These are phyloP conservation scores for Pseudopyrenochaeta lycopersici DNA, from an alignment of 2,329 filamentous ascomycete species.

Conservation along the genomic window DNA sequence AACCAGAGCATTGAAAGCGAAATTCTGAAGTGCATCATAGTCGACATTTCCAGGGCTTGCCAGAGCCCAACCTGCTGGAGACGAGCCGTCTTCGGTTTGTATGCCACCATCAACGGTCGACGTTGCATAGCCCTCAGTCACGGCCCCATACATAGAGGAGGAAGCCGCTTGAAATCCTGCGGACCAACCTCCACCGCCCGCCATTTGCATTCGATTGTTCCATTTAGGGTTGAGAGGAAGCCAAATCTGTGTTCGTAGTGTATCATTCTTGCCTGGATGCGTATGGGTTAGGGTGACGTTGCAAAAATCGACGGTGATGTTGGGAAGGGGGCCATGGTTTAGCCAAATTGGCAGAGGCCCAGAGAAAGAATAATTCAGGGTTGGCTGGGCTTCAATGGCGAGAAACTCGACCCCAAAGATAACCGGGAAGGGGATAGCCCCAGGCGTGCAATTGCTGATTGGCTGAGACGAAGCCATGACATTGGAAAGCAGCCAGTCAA, in stretches of 20 bases:
- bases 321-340: conserved; percentile 15
- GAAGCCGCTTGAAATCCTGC: conserved; percentile 12
- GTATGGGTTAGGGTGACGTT: conserved; percentile 30
- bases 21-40: conserved; percentile 31
- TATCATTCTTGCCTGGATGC: conserved; percentile 19
- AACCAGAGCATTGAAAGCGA: conserved; percentile 36
- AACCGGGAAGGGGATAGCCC: neutral
- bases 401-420: conserved; percentile 3
- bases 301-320: conserved; percentile 20
- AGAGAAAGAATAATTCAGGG: neutral
- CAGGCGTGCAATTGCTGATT: conserved; percentile 2
- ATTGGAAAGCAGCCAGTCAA: neutral
- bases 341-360: neutral
- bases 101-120: conserved; percentile 1
- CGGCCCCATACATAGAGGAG: conserved; percentile 15
- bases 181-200: conserved; percentile 25
- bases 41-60: conserved; percentile 15
- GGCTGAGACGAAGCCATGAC: neutral
- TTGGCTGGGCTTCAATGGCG: conserved; percentile 1
- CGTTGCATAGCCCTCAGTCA: conserved; percentile 21
- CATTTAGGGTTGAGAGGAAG: conserved; percentile 18
- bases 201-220: conserved; percentile 23
- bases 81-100: neutral
- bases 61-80: conserved; percentile 6
- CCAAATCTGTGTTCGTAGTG: conserved; percentile 18